These are phyloP conservation scores for Mortierella antarctica DNA, from an alignment of 192 early-diverging fungal species.

Conservation along the genomic window DNA sequence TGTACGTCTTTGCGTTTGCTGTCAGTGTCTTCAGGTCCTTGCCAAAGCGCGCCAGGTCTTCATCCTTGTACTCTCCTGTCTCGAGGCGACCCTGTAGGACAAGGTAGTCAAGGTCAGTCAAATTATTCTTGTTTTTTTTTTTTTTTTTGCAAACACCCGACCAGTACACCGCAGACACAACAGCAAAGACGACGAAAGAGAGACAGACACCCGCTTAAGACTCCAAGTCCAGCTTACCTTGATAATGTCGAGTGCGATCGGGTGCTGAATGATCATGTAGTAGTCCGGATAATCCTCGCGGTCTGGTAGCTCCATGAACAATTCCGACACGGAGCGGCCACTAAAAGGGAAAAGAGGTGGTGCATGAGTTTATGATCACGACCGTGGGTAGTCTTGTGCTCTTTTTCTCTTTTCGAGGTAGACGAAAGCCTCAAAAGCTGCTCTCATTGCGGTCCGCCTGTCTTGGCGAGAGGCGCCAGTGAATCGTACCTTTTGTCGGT, in stretches of 20 bases:
- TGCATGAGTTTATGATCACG: not conserved
- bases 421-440: not conserved
- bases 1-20: slow-evolving; percentile 65
- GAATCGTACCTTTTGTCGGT: slow-evolving; percentile 26
- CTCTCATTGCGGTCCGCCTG: not conserved
- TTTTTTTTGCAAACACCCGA: slow-evolving; percentile 3
- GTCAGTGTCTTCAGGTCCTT: slow-evolving; percentile 61
- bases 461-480: not conserved
- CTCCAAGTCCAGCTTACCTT: slow-evolving; percentile 26
- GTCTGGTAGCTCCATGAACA: slow-evolving; percentile 56
- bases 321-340: slow-evolving; percentile 40
- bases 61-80: slow-evolving; percentile 20
- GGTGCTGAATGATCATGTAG: slow-evolving; percentile 59
- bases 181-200: not conserved
- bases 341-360: slow-evolving; percentile 4
- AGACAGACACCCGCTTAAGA: not conserved
- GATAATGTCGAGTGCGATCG: slow-evolving; percentile 62
- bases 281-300: slow-evolving; percentile 59
- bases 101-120: not conserved
- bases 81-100: slow-evolving; percentile 6
- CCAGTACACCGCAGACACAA: not conserved
- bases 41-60: slow-evolving; percentile 10
- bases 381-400: too few relatives aligned
- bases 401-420: too few relatives aligned
- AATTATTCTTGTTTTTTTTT: slow-evolving; percentile 66